These are phyloP conservation scores for Xylaria sp. DNA, from an alignment of 2,329 filamentous ascomycete genomes.

Conservation along the genomic window DNA sequence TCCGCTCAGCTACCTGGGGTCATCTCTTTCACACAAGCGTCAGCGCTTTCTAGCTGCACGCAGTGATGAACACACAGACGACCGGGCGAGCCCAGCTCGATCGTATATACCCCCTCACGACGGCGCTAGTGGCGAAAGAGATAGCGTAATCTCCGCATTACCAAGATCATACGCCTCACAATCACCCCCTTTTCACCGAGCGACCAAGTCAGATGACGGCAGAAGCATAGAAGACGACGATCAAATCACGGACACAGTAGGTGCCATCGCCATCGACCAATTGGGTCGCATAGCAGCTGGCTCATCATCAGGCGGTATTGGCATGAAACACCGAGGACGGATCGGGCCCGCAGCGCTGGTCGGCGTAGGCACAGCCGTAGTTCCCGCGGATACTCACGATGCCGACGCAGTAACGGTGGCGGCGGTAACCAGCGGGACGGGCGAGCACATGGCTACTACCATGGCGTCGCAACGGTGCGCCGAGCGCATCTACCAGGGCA, in stretches of 20 bases:
- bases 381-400: conserved; percentile 80
- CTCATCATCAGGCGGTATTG: conserved; percentile 96
- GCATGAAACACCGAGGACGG: conserved; percentile 95
- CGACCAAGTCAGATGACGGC: not conserved
- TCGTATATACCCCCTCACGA: conserved; percentile 38
- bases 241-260: conserved; percentile 89
- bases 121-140: conserved; percentile 32
- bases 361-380: conserved; percentile 87
- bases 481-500: conserved; percentile 81
- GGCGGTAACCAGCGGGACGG: conserved; percentile 91
- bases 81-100: conserved; percentile 1
- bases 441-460: conserved; percentile 97
- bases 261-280: conserved; percentile 90
- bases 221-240: conserved; percentile 58
- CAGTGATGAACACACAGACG: conserved; percentile 25
- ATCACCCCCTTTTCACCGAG: too few relatives aligned
- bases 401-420: conserved; percentile 77
- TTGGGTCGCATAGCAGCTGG: conserved; percentile 90
- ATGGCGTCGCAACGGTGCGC: conserved; percentile 90
- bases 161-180: not conserved
- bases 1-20: conserved; percentile 45
- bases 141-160: not conserved
- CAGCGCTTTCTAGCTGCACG: conserved; percentile 31
- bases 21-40: conserved; percentile 38
- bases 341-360: conserved; percentile 93